Conservation (phyloP, 768 basidiomycete species). For the Serendipita vermifera region DNA sequence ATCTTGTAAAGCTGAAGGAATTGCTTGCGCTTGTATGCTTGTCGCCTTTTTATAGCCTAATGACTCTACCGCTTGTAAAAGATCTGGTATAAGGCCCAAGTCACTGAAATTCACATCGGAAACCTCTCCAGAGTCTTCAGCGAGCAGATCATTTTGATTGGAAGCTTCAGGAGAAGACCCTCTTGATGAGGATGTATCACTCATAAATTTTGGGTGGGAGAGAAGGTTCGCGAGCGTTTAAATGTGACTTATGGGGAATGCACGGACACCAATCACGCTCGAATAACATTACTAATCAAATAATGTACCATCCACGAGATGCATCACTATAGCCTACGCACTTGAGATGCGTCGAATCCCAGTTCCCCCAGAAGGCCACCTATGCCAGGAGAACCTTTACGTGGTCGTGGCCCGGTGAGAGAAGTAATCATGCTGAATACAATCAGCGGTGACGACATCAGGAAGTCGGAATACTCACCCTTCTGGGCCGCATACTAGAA, state of each 20-base stretch:
- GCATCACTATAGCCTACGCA: constrained; percentile 15
- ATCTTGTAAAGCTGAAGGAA: constrained; percentile 82
- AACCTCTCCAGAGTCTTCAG: constrained; percentile 1
- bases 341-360: constrained; percentile 13
- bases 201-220: background rate
- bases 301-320: background rate
- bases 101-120: constrained; percentile 52
- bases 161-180: background rate
- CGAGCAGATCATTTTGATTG: background rate
- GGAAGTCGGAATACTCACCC: constrained; percentile 34
- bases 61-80: constrained; percentile 72
- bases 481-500: constrained; percentile 78
- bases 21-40: constrained; percentile 71
- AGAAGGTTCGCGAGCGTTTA: background rate
- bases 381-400: constrained; percentile 22
- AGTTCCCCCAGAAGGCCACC: constrained; percentile 48
- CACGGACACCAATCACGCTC: no score
- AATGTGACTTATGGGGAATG: no score
- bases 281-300: no score
- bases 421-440: constrained; percentile 53
- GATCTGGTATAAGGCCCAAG: constrained; percentile 78
- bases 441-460: background rate
- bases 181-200: constrained; percentile 1
- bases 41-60: constrained; percentile 78
- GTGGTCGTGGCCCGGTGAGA: constrained; percentile 50